These are phyloP conservation scores for Inonotus hispidus DNA, from an alignment of 1,284 basidiomycete genomes.

Conservation along the genomic window DNA sequence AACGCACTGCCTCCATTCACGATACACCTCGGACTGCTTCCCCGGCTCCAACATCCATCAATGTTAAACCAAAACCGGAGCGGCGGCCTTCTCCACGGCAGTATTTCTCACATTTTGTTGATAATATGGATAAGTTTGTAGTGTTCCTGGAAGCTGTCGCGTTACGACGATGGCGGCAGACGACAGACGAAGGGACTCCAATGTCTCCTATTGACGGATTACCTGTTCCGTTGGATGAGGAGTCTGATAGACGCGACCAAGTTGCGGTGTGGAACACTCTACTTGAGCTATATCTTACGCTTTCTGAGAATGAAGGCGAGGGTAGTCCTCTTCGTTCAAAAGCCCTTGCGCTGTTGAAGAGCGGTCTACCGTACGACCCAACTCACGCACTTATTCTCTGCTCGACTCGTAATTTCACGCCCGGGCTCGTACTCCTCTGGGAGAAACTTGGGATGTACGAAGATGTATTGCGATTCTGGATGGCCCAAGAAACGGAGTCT, in stretches of 20 bases:
- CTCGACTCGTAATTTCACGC: slow-evolving; percentile 75
- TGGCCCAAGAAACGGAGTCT: slow-evolving; percentile 55
- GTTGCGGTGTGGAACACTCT: slow-evolving; percentile 94
- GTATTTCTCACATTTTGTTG: slow-evolving; percentile 94
- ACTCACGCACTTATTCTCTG: slow-evolving; percentile 93
- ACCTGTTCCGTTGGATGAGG: slow-evolving; percentile 37
- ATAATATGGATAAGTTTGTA: slow-evolving; percentile 80
- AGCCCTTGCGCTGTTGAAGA: slow-evolving; percentile 62
- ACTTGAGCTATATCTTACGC: slow-evolving; percentile 85
- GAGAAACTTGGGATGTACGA: slow-evolving; percentile 96
- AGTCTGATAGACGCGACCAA: slow-evolving; percentile 66
- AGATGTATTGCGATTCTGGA: slow-evolving; percentile 90
- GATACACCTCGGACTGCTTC: slow-evolving; percentile 28
- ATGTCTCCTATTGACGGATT: slow-evolving; percentile 19
- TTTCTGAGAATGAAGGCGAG: slow-evolving; percentile 29
- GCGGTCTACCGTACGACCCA: slow-evolving; percentile 75
- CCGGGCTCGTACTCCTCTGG: slow-evolving; percentile 86
- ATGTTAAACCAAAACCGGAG: slow-evolving; percentile 20
- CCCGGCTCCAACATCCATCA: slow-evolving; percentile 20
- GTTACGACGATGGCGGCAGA: slow-evolving; percentile 75
- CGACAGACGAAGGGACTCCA: slow-evolving; percentile 38
- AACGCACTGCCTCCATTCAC: slow-evolving; percentile 22
- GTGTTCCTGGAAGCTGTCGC: slow-evolving; percentile 90
- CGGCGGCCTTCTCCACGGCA: slow-evolving; percentile 76
- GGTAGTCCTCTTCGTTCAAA: slow-evolving; percentile 38